Conservation (phyloP, 176 grass and related monocot genomes). For the Carex myosuroides region DNA sequence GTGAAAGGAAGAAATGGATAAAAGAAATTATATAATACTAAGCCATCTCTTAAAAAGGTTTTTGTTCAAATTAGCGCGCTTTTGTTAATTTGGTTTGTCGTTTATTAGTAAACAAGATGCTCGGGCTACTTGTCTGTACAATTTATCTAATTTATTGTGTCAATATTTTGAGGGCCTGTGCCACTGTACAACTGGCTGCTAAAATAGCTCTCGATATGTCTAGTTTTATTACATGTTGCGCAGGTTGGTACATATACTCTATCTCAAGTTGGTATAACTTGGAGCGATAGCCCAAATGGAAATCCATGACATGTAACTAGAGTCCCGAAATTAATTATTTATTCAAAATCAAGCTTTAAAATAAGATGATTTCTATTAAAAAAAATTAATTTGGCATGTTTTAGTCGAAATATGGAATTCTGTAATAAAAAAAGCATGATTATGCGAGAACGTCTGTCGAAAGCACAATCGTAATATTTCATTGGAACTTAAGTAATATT, state of each 20-base stretch:
- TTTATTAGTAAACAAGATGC: background rate
- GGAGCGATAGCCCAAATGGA: too few relatives aligned
- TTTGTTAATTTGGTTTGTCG: background rate
- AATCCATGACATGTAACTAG: too few relatives aligned
- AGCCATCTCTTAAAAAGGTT: background rate
- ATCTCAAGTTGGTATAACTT: too few relatives aligned
- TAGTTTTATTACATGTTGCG: background rate
- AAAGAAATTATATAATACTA: slow-evolving; percentile 4
- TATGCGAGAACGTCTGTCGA: too few relatives aligned
- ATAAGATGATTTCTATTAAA: too few relatives aligned
- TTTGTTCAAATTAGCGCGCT: background rate
- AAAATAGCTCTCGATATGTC: background rate
- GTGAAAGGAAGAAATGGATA: background rate
- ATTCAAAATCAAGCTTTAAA: too few relatives aligned
- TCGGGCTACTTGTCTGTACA: background rate
- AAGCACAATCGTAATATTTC: too few relatives aligned
- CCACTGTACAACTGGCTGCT: background rate
- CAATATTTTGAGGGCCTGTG: background rate
- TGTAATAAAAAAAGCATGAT: too few relatives aligned
- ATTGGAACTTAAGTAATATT: too few relatives aligned
- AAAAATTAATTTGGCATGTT: too few relatives aligned
- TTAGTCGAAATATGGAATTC: too few relatives aligned
- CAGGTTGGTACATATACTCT: background rate
- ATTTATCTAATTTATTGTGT: background rate
- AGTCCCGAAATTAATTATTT: too few relatives aligned